These are phyloP conservation scores for Yarrowia sp. DNA, from an alignment of 805 yeast genomes.

Conservation along the genomic window DNA sequence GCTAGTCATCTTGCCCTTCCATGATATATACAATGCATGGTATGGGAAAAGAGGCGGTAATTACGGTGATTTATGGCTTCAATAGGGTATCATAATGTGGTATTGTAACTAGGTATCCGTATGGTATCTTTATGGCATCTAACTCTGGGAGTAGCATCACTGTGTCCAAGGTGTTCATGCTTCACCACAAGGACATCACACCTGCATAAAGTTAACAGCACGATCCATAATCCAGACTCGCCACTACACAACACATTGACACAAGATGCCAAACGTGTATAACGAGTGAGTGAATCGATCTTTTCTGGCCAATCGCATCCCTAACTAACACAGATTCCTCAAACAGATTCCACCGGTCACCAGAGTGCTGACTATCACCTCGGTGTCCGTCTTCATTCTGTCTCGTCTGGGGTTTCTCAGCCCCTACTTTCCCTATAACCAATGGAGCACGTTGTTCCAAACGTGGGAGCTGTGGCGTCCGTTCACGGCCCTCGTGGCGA, in stretches of 20 bases:
- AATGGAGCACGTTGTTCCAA: conserved; percentile 10
- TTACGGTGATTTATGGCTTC: neutral
- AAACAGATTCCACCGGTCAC: conserved; percentile 32
- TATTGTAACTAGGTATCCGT: too few relatives aligned
- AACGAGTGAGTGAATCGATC: conserved; percentile 22
- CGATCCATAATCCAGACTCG: conserved; percentile 14
- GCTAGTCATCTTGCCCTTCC: neutral
- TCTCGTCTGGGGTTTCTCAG: conserved; percentile 24
- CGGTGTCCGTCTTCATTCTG: conserved; percentile 15
- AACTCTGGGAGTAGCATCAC: too few relatives aligned
- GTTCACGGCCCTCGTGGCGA: conserved; percentile 28
- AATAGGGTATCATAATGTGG: too few relatives aligned
- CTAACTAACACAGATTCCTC: conserved; percentile 27
- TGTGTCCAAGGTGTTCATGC: neutral
- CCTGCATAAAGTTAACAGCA: conserved; percentile 6
- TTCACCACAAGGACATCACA: too few relatives aligned
- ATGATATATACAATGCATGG: neutral
- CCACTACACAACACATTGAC: conserved; percentile 14
- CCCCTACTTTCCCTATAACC: conserved; percentile 24
- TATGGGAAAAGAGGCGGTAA: neutral
- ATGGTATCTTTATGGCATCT: too few relatives aligned
- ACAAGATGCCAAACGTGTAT: conserved; percentile 31
- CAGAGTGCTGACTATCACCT: conserved; percentile 11
- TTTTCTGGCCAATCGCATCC: neutral
- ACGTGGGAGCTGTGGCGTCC: conserved; percentile 37